These are phyloP conservation scores for Penicillium longicatenatum DNA, from an alignment of 495 filamentous ascomycete genomes.

Conservation along the genomic window DNA sequence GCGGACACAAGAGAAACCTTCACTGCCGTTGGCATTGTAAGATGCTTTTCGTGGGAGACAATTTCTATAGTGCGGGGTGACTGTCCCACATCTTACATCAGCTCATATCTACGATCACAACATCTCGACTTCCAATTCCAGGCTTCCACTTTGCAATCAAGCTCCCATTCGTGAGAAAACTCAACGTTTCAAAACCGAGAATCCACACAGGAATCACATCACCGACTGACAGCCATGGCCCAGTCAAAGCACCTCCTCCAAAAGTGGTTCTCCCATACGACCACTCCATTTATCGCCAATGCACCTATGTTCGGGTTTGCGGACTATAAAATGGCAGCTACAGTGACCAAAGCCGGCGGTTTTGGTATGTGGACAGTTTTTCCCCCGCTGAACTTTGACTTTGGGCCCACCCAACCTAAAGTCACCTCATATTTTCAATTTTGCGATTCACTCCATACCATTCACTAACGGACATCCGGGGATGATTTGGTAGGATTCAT, in stretches of 20 bases:
- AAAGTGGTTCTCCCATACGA: slow-evolving; percentile 23
- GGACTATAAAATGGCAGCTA: slow-evolving; percentile 66
- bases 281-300: slow-evolving; percentile 55
- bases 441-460: too few species aligned
- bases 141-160: too few species aligned
- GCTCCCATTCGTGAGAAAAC: too few species aligned
- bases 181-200: too few species aligned
- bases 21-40: too few species aligned
- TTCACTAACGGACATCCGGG: background rate
- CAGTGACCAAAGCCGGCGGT: slow-evolving; percentile 74
- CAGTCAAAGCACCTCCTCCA: slow-evolving; percentile 5
- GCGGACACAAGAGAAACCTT: too few species aligned
- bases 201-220: background rate
- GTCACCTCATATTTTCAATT: background rate
- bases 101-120: too few species aligned
- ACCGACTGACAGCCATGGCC: background rate
- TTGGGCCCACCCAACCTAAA: background rate
- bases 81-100: too few species aligned
- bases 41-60: too few species aligned
- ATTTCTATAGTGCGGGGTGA: too few species aligned
- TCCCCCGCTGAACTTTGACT: background rate
- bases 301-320: slow-evolving; percentile 76
- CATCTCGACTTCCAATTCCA: too few species aligned
- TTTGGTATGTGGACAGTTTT: slow-evolving; percentile 49
- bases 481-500: slow-evolving; percentile 45